phyloP scores from a whole-genome alignment of 106 monocot species.

The Xerophyta viscosa region DNA sequence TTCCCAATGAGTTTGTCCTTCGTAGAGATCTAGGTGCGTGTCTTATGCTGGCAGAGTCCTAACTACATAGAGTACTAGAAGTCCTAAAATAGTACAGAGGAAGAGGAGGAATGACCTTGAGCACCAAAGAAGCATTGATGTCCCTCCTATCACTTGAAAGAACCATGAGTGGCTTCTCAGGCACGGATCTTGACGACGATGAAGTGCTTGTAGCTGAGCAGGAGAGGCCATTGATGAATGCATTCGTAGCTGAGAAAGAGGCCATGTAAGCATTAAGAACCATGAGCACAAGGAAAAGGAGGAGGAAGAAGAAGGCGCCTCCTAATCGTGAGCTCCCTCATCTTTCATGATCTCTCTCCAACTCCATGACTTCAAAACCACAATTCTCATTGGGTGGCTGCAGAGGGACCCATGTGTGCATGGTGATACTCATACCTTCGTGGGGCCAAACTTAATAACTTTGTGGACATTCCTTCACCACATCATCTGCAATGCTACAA shows the following conservation, averaged over 20 bases:
- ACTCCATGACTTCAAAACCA: conserved; percentile 5
- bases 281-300: neutral
- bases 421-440: neutral
- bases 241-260: conserved; percentile 13
- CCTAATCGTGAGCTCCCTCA: conserved; percentile 6
- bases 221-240: conserved; percentile 11
- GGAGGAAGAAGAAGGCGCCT: no score
- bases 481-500: neutral
- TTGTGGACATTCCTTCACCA: neutral
- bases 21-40: no score
- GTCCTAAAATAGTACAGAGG: neutral
- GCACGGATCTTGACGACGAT: neutral
- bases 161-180: conserved; percentile 11
- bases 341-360: conserved; percentile 17
- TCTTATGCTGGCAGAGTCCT: no score
- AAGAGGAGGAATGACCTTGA: conserved; percentile 1
- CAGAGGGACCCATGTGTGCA: neutral
- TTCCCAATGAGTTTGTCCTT: no score
- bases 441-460: neutral
- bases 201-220: conserved; percentile 2
- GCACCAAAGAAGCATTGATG: conserved; percentile 36
- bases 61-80: neutral
- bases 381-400: neutral
- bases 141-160: conserved; percentile 25
- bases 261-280: conserved; percentile 10